Evolutionary conservation across 108 stramenopile genomes (phyloP), one percentile per base, ranked within the genome.

Genomic region (Nitzschia putrida): DNA sequence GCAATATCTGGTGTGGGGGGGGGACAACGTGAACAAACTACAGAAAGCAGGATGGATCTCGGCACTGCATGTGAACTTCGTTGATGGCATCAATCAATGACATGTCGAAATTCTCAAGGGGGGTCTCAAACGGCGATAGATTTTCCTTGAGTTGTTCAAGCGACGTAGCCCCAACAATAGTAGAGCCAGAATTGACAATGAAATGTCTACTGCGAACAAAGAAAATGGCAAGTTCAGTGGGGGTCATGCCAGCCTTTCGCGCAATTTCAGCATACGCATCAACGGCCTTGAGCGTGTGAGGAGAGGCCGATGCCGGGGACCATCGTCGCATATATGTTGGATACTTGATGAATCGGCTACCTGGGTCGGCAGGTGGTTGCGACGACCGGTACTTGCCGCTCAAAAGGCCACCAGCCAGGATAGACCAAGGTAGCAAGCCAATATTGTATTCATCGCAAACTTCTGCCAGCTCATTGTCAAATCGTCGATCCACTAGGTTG

Each of bases 151-250:
- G 64, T 64, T 98, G 97, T 4, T 74, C 63, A 53, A 92, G 70
- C 5, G 84, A 82, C 0, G 96, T 98, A 8, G 95, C 96, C 37
- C 96, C 96, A 70, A 98, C 89, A 56, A 98, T 92, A 1, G 94
- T 90, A 0, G 92, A 91, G 8, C 84, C 78, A 23, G 96, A 95
- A 59, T 89, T 85, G 47, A 84, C 81, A 65, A 86, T 74, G 54
- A 90, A 87, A 63, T 92, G 94, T 53, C 96, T 92, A 42, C 64
- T 53, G 20, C 67, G 37, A 8, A 43, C 12, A 88, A 92, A 96
- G 26, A 85, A 63, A 56, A 96, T 68, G 29, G 97, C 92, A 53
- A 97, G 61, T 79, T 93, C 64, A 0, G 92, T 66, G 10, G 96
- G 85, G 2, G 85, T 80, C 74, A 96, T 43, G 26, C 82, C 85